Evolutionary conservation across 1,284 basidiomycete species (phyloP).

Genomic region (Rhodotorula sp.): DNA sequence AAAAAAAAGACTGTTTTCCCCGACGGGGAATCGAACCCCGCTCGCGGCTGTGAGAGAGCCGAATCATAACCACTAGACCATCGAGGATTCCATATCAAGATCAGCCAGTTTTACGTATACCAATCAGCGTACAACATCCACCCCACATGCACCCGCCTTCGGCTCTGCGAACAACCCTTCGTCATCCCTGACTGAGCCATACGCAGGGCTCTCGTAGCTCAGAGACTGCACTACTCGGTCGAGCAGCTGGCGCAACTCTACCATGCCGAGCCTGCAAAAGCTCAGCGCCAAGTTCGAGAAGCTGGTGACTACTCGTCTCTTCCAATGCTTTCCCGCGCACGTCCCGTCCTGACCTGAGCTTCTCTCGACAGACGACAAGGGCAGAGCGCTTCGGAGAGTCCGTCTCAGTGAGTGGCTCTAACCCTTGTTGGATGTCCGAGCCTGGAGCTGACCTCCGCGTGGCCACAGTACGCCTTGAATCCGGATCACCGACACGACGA

Average conservation of each 20-base stretch:
- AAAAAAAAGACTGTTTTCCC: slow-evolving; percentile 3
- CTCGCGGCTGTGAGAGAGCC: slow-evolving; percentile 25
- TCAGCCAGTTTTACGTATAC: too few relatives aligned
- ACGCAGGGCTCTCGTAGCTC: neutral
- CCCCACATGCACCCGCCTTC: too few relatives aligned
- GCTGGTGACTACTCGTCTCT: slow-evolving; percentile 25
- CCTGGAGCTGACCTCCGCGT: too few relatives aligned
- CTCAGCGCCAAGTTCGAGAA: slow-evolving; percentile 34
- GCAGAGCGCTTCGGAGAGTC: slow-evolving; percentile 12
- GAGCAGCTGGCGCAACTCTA: too few relatives aligned
- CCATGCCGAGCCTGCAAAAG: neutral
- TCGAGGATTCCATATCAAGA: slow-evolving; percentile 10
- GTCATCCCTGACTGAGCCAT: too few relatives aligned
- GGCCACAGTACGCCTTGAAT: slow-evolving; percentile 45
- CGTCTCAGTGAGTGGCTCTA: slow-evolving; percentile 10
- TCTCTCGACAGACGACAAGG: neutral
- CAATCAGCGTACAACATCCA: too few relatives aligned
- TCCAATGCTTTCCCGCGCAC: rapidly evolving
- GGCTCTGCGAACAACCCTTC: too few relatives aligned
- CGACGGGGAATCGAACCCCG: slow-evolving; percentile 25
- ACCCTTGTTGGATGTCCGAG: too few relatives aligned
- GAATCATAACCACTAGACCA: slow-evolving; percentile 26
- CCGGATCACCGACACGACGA: slow-evolving; percentile 68
- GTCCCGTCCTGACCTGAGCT: neutral
- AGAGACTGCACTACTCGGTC: neutral